Base-by-base conservation (phyloP, 306 rosid species). In the Datisca glomerata region DNA sequence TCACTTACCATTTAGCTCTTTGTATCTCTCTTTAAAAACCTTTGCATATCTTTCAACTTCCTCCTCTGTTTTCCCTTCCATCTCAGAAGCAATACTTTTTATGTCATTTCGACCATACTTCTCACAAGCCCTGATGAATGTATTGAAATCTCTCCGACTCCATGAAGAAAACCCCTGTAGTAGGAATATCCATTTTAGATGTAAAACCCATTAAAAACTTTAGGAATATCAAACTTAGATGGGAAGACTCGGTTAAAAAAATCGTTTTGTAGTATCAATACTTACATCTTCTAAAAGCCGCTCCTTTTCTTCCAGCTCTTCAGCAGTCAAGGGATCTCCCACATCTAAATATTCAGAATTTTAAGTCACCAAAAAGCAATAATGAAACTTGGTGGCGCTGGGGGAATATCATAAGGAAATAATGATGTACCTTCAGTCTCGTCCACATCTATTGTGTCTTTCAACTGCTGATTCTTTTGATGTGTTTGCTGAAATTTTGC, bases 51-150 rank as follows among this genome's bases (percentile, higher is more conserved):
- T 77, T 67, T 84, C 98, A 56, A 89, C 98, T 64, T 89, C 98
- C 59, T 74, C 95, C 40, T 80, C 93, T 21, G 84, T 67, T 80
- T 84, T 89, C 22, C 95, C 98, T 54, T 89, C 97, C 97, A 89
- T 80, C 66, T 89, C 97, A 15, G 81, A 73, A 55, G 89, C 93
- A 61, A 83, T 80, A 57, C 73, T 63, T 58, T 59, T 80, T 14
- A 83, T 80, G 61, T 89, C 97, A 53, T 64, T 68, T 53, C 98
- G 79, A 40, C 98, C 98, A 72, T 89, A 89, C 68, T 80, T 89
- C 73, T 89, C 98, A 61, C 98, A 89, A 44, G 95, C 98, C 73
- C 95, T 89, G 38, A 84, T 73, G 67, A 89, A 89, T 40, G 95
- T 78, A 64, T 84, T 89, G 54, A 89, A 89, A 68, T 89, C 98